Evolutionary conservation across 2,329 filamentous ascomycete species (phyloP).

Genomic region (Claviceps pusilla): DNA sequence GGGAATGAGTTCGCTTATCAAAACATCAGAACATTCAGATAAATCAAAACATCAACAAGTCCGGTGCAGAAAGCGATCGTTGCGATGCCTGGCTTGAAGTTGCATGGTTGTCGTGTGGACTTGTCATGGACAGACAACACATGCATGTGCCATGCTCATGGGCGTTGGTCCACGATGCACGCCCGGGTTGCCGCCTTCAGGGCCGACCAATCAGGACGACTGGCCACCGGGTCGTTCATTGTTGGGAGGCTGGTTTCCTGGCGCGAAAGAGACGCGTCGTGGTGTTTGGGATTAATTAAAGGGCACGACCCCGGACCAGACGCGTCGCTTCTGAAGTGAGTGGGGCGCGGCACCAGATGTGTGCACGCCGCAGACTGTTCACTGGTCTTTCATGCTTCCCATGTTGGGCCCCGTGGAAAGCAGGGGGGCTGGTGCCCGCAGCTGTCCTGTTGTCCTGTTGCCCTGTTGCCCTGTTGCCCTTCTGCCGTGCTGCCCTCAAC

Average conservation of each 20-base stretch:
- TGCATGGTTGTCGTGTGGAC: neutral
- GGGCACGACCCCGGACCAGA: neutral
- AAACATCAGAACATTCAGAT: neutral
- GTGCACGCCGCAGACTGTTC: too few species aligned
- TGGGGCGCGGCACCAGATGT: neutral
- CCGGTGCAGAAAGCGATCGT: neutral
- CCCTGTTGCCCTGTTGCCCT: too few species aligned
- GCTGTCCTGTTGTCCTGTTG: neutral
- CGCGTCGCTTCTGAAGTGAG: neutral
- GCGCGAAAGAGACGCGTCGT: constrained; percentile 1
- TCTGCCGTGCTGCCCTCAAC: too few species aligned
- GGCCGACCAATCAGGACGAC: neutral
- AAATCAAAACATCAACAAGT: too few species aligned
- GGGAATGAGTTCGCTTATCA: neutral
- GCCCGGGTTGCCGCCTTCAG: neutral
- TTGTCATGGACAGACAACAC: neutral
- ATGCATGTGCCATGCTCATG: too few species aligned
- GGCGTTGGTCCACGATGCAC: neutral
- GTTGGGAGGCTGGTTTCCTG: too few species aligned
- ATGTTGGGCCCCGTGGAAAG: neutral
- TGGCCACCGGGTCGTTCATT: neutral
- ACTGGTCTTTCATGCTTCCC: too few species aligned
- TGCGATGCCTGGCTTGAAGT: neutral
- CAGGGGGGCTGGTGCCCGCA: constrained; percentile 9
- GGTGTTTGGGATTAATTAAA: neutral